Conservation (phyloP, 1,284 basidiomycete genomes). For the Peniophora sp. region DNA sequence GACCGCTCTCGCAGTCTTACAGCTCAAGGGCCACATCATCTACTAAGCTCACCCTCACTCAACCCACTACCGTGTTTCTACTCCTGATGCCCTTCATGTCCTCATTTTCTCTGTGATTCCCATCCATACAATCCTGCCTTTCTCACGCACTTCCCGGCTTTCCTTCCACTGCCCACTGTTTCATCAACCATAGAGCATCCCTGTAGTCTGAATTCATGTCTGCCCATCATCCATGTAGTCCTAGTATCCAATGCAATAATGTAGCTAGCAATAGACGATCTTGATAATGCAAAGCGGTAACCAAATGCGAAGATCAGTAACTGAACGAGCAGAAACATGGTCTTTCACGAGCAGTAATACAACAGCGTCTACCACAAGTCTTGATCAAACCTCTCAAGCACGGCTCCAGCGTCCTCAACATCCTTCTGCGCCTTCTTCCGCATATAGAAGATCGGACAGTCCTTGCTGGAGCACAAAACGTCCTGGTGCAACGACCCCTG, state of each 20-base stretch:
- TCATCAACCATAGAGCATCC: background rate
- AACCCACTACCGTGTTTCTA: background rate
- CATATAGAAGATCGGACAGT: constrained; percentile 98
- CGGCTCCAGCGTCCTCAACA: constrained; percentile 72
- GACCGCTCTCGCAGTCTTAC: background rate
- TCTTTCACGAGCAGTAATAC: background rate
- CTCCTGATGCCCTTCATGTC: too few relatives aligned
- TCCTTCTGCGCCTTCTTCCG: constrained; percentile 95
- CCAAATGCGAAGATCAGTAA: background rate
- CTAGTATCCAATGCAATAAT: background rate
- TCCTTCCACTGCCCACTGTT: background rate
- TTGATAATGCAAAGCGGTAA: background rate
- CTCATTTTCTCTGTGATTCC: too few relatives aligned
- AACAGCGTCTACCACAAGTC: constrained; percentile 47
- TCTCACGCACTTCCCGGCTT: too few relatives aligned
- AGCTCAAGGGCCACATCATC: background rate
- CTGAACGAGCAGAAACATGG: background rate
- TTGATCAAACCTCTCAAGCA: constrained; percentile 77
- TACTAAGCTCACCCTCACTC: background rate
- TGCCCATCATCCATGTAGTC: background rate
- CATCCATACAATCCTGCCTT: too few relatives aligned
- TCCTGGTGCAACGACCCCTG: constrained; percentile 97
- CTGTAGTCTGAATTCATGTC: background rate
- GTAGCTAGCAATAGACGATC: background rate
- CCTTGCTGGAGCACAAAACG: constrained; percentile 92